A percentile compares a stretch with the other conserved stretches of the same genome.
phyloP scores from a whole-genome alignment of 23 red algal species.

The Agarophyton chilense region DNA sequence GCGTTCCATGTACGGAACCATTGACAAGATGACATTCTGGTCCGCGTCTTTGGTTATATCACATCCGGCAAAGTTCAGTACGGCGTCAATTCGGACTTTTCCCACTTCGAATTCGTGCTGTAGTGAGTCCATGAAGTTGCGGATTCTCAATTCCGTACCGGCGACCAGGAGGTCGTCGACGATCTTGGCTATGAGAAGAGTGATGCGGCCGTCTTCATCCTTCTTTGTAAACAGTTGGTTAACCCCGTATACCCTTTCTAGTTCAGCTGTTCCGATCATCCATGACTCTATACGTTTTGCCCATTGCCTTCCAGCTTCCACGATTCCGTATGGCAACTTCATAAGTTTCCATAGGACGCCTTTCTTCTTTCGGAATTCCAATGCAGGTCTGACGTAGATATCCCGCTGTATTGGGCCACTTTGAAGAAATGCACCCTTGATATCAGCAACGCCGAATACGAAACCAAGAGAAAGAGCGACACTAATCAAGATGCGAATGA shows the following conservation, averaged over 20 bases:
- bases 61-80: slow-evolving; percentile 24
- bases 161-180: slow-evolving; percentile 27
- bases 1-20: not conserved
- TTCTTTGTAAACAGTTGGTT: slow-evolving; percentile 23
- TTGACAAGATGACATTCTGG: slow-evolving; percentile 13
- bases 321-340: slow-evolving; percentile 42
- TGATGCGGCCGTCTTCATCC: not conserved
- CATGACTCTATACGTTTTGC: slow-evolving; percentile 3
- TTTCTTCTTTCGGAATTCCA: not conserved
- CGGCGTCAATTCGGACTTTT: not conserved
- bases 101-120: slow-evolving; percentile 16
- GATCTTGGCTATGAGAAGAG: slow-evolving; percentile 26
- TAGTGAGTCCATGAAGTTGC: not conserved
- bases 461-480: slow-evolving; percentile 16
- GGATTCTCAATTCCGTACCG: not conserved
- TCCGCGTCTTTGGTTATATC: slow-evolving; percentile 6
- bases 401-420: slow-evolving; percentile 38
- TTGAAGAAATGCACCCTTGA: slow-evolving; percentile 39
- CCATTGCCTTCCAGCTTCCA: slow-evolving; percentile 57
- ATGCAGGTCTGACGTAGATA: slow-evolving; percentile 20
- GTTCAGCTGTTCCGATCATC: not conserved
- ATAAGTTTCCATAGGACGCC: slow-evolving; percentile 37
- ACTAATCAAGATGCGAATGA: not conserved
- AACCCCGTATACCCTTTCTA: slow-evolving; percentile 6
- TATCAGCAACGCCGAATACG: not conserved